These are phyloP conservation scores for Camelina hispida DNA, from an alignment of 345 rosid genomes.

Conservation along the genomic window DNA sequence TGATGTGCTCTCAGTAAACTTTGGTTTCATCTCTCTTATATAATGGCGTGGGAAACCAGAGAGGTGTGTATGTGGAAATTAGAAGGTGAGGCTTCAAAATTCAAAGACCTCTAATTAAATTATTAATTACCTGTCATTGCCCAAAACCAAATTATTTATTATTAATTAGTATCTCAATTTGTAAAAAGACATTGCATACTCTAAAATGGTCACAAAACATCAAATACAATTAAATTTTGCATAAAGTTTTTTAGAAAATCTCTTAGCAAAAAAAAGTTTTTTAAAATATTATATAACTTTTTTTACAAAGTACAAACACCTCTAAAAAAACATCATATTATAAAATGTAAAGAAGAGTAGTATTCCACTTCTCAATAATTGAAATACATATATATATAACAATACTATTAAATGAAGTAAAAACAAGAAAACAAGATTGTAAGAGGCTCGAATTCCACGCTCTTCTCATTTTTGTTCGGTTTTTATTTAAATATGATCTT, in stretches of 20 bases:
- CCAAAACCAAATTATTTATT: not conserved
- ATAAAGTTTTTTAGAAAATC: not conserved
- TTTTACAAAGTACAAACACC: too few species aligned
- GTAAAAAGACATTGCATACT: not conserved
- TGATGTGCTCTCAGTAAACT: conserved; percentile 13
- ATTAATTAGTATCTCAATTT: not conserved
- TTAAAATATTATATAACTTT: not conserved
- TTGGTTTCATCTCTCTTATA: conserved; percentile 24
- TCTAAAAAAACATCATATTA: not conserved
- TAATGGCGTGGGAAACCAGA: conserved; percentile 49
- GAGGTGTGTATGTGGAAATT: conserved; percentile 27
- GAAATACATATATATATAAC: too few species aligned
- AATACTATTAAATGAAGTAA: not conserved
- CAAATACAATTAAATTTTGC: not conserved
- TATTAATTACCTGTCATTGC: conserved; percentile 9
- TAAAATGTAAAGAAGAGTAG: not conserved
- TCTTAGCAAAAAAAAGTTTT: too few species aligned
- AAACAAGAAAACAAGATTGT: conserved; percentile 13
- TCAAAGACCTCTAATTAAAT: conserved; percentile 23
- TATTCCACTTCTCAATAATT: not conserved
- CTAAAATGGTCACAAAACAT: not conserved
- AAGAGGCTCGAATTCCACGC: conserved; percentile 28
- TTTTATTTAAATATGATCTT: not conserved
- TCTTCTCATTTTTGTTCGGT: conserved; percentile 28
- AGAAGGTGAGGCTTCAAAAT: conserved; percentile 35